Evolutionary conservation across 1,139 yeast species (phyloP).

Genomic region (Pneumocystis murina): DNA sequence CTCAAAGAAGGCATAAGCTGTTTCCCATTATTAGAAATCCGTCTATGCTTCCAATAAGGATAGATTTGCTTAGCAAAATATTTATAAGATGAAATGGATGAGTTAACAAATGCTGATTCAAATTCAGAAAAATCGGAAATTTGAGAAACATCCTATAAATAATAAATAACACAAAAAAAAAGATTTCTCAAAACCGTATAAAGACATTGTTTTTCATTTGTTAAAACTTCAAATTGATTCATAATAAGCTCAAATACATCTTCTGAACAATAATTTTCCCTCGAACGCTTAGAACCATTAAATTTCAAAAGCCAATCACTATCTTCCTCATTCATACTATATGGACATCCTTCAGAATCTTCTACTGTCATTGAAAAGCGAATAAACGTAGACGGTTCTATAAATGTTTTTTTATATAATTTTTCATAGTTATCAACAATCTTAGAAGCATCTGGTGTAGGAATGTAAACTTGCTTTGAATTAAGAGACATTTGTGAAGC

Average conservation of each 20-base stretch:
- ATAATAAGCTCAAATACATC: slow-evolving; percentile 74
- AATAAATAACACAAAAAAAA: background rate
- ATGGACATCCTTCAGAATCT: slow-evolving; percentile 74
- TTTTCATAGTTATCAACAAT: slow-evolving; percentile 42
- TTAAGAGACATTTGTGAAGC: slow-evolving; percentile 51
- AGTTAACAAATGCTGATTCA: slow-evolving; percentile 21
- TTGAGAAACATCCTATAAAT: slow-evolving; percentile 37
- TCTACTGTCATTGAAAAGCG: slow-evolving; percentile 90
- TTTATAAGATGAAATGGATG: slow-evolving; percentile 28
- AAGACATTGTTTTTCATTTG: slow-evolving; percentile 67
- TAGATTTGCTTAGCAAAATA: slow-evolving; percentile 56
- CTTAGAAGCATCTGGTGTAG: slow-evolving; percentile 75
- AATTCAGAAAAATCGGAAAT: slow-evolving; percentile 59
- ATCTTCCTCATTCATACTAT: slow-evolving; percentile 83
- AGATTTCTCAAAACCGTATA: slow-evolving; percentile 38
- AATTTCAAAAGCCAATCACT: slow-evolving; percentile 43
- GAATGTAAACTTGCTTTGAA: slow-evolving; percentile 62
- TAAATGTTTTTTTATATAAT: slow-evolving; percentile 54
- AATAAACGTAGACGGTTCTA: slow-evolving; percentile 65
- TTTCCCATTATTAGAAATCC: slow-evolving; percentile 55
- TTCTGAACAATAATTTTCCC: slow-evolving; percentile 37
- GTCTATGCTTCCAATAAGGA: slow-evolving; percentile 67
- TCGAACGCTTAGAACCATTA: slow-evolving; percentile 25
- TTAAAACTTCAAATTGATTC: slow-evolving; percentile 56
- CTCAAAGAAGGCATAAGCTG: slow-evolving; percentile 59